Base-by-base conservation (phyloP, 2,329 filamentous ascomycete species). In the Calonectria pseudoreteaudii region DNA sequence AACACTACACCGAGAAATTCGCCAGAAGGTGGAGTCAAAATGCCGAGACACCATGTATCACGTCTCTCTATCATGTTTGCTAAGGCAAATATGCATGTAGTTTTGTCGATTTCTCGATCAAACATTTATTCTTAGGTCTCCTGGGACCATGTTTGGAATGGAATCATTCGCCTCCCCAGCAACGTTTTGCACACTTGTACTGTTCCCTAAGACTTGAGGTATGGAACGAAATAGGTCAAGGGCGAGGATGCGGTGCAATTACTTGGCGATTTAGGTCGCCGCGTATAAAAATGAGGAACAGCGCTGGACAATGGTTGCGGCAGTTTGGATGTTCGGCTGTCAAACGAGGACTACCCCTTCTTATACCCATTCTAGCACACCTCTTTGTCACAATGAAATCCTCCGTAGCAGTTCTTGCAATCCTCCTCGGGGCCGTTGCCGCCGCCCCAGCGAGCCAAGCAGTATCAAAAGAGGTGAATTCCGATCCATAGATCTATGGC, bases 1-100 rank as follows among this genome's bases (percentile, higher is more conserved):
- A 41, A 62, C 9, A 16, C 23, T 30, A 16, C 13, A 3, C 26
- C 10, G 56, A 18, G 23, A 14, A 5, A 28, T n/a, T 16, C 3
- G 7, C 23, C 20, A 8, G 14, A 26, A 28, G 7, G 16, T 62
- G 34, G 14, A 18, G 34, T 30, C 9, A 9, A 10, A 28, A 41
- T 62, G 34, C 36, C 56, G 56, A 62, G 56, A 62, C 56, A 44
- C 38, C 34, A 28, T 20, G 56, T 62, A 62, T 62, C 56, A 62
- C 23, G 41, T 62, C 56, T 23, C 56, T 62, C 38, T 8, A 41
- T 20, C 11, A 20, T 26, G n/a, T 41, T 20, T 41, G 23, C 56
- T 23, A 38, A 62, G 4, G 31, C 7, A 62, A 30, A 41, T 30
- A 13, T 18, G 23, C 14, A 38, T 30, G n/a, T 9, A 23, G n/a